Evolutionary conservation across 1,284 basidiomycete genomes (phyloP).

Genomic region (Cryptococcus sp.): DNA sequence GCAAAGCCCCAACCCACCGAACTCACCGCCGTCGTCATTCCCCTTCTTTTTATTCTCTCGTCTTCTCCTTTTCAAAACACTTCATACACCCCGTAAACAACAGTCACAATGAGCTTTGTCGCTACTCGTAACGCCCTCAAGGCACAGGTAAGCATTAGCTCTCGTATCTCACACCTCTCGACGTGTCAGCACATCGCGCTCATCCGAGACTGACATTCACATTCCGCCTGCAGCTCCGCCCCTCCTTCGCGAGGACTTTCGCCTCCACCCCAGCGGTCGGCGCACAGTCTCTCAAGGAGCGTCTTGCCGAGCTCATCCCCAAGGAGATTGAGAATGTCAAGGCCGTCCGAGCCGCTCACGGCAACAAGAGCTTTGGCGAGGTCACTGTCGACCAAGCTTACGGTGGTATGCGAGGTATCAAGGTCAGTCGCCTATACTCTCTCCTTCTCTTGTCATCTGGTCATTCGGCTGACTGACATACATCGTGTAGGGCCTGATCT

Average conservation of each 20-base stretch:
- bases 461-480: neutral
- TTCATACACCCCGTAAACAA: neutral
- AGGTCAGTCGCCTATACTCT: slow-evolving; percentile 37
- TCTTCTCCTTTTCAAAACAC: neutral
- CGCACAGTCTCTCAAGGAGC: slow-evolving; percentile 82
- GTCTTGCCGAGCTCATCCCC: slow-evolving; percentile 87
- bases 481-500: slow-evolving; percentile 66
- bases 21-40: neutral
- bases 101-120: slow-evolving; percentile 33
- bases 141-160: slow-evolving; percentile 30
- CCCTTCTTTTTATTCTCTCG: neutral
- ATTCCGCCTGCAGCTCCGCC: slow-evolving; percentile 25
- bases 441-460: neutral
- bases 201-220: slow-evolving; percentile 1
- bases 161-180: neutral
- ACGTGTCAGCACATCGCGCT: neutral
- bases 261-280: slow-evolving; percentile 61
- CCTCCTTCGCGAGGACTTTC: slow-evolving; percentile 49
- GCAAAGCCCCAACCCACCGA: neutral
- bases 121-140: slow-evolving; percentile 37
- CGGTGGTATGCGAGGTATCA: slow-evolving; percentile 87
- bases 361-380: slow-evolving; percentile 86
- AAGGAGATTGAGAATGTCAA: slow-evolving; percentile 86
- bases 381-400: slow-evolving; percentile 83
- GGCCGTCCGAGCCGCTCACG: slow-evolving; percentile 75